phyloP scores from a whole-genome alignment of 2,329 filamentous ascomycete species.

The Fusarium sp. region DNA sequence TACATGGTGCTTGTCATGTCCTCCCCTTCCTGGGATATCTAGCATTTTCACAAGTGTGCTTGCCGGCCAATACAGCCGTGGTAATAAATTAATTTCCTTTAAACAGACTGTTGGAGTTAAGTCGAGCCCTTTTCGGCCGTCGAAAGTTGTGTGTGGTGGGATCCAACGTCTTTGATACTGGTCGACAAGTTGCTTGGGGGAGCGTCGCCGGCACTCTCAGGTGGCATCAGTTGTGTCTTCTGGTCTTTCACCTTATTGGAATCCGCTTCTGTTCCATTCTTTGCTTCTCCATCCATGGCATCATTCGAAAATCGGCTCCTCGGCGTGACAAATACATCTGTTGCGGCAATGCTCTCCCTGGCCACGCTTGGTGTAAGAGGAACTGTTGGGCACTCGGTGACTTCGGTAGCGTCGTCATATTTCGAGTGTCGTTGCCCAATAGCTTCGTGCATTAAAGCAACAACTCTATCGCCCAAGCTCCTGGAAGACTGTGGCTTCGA shows the following conservation, averaged over 20 bases:
- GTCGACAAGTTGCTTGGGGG: background rate
- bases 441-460: conserved; percentile 32
- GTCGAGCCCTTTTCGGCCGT: background rate
- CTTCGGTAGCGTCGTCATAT: background rate
- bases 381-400: background rate
- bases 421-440: conserved; percentile 12
- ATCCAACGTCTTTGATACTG: background rate
- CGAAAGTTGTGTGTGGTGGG: background rate
- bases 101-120: background rate
- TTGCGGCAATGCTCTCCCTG: conserved; percentile 30
- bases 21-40: background rate
- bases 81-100: background rate
- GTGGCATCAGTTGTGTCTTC: background rate
- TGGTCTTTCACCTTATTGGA: background rate
- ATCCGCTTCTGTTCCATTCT: background rate
- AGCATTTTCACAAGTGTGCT: background rate
- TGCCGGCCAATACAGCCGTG: background rate
- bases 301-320: conserved; percentile 33
- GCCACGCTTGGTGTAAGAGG: conserved; percentile 30
- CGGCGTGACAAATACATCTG: conserved; percentile 41
- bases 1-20: background rate
- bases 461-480: conserved; percentile 37
- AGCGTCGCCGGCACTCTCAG: background rate
- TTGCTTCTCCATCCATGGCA: background rate
- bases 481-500: conserved; percentile 20